Conservation (phyloP, 2,329 filamentous ascomycete genomes). For the Colletotrichum musicola region DNA sequence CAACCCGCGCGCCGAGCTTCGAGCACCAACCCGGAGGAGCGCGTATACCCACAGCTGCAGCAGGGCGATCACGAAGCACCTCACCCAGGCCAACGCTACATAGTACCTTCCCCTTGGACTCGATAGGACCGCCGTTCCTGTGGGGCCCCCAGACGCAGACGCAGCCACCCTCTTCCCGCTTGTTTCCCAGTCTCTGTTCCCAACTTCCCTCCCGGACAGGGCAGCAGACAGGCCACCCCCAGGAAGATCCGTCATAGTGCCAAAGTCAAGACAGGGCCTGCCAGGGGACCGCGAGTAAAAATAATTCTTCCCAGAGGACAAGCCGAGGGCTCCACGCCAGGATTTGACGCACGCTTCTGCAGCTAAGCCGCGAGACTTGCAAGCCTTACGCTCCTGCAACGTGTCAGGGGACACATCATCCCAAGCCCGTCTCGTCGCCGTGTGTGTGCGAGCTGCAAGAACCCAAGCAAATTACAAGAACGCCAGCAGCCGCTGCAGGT, state of each 20-base stretch:
- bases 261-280: slow-evolving; percentile 51
- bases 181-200: slow-evolving; percentile 44
- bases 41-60: slow-evolving; percentile 39
- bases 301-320: slow-evolving; percentile 41
- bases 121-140: slow-evolving; percentile 42
- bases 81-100: slow-evolving; percentile 28
- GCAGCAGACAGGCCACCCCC: slow-evolving; percentile 41
- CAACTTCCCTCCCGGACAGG: slow-evolving; percentile 44
- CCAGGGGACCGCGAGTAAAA: slow-evolving; percentile 51
- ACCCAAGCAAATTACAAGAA: slow-evolving; percentile 70
- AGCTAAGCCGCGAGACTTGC: slow-evolving; percentile 65
- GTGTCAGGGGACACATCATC: slow-evolving; percentile 74
- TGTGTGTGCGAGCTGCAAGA: slow-evolving; percentile 68
- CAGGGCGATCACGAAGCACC: slow-evolving; percentile 39
- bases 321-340: slow-evolving; percentile 44
- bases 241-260: slow-evolving; percentile 57
- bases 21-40: slow-evolving; percentile 37
- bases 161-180: slow-evolving; percentile 49
- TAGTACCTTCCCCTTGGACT: slow-evolving; percentile 24
- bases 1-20: slow-evolving; percentile 32
- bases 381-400: slow-evolving; percentile 70
- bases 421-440: slow-evolving; percentile 54
- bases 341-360: slow-evolving; percentile 69
- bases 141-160: slow-evolving; percentile 53
- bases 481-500: slow-evolving; percentile 74